Evolutionary conservation across 192 early-diverging fungal genomes (phyloP), one percentile per base, ranked within the genome.

Genomic region (Podila horticola): DNA sequence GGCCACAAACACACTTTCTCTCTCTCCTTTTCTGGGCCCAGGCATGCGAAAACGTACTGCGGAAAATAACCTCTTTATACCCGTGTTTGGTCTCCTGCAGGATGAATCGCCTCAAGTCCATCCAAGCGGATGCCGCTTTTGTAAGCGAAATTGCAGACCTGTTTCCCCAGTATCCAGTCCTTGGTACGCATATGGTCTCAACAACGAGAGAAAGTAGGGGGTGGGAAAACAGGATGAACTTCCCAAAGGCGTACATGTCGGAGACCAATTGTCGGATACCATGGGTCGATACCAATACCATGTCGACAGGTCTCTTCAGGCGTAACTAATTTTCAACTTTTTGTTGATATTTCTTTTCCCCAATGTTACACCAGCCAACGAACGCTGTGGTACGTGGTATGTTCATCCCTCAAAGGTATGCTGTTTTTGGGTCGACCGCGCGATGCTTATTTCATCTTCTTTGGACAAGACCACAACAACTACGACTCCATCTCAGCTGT

Each of bases 371-470:
- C 68, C 7, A 74, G 89, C 95, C 36, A 97, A 97, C 74, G 93
- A 96, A 84, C 90, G 96, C 2, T 95, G 94, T 81, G 95, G 96
- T 15, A 82, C 84, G 11, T 97, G 96, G 96, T 97, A 97, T 75
- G 87, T 94, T 24, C 85, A 91, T 66, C 92, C 92, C 0, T 55
- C 66, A n/a, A 83, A 84, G 69, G 88, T 92, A 45, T 45, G 41
- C 41, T 45, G 41, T 13, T 2, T 45, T 36, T 36, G 34, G 13
- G 13, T 15, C 15, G 15, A 45, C 2, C 6, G 11, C 11, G 11
- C 41, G 41, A 45, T 45, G 41, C 41, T 45, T 45, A 45, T 45
- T 45, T 45, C 41, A 45, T 45, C 41, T 13, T 13, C 1, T 41
- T 41, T 41, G 41, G 41, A 36, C 41, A 41, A 41, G 41, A 41